Percentiles rank a stretch among this genome's conserved stretches.
Conservation (phyloP, 2,329 filamentous ascomycete genomes). For the Fusarium euwallaceae region DNA sequence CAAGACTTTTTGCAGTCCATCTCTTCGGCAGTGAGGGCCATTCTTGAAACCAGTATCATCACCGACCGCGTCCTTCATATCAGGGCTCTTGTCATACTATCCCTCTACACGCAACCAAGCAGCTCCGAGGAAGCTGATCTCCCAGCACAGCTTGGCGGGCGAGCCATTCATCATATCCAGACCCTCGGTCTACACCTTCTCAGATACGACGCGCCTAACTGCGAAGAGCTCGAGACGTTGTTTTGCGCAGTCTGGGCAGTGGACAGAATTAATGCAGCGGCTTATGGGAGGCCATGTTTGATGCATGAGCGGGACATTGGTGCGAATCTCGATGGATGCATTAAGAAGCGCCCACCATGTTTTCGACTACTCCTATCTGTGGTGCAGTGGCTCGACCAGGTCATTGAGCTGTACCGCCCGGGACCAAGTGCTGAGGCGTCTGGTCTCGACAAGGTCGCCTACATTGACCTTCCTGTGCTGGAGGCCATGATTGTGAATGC, state of each 20-base stretch:
- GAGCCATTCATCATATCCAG: slow-evolving; percentile 69
- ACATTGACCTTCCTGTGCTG: slow-evolving; percentile 68
- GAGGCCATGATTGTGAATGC: slow-evolving; percentile 70
- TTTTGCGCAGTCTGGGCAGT: slow-evolving; percentile 73
- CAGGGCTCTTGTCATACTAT: slow-evolving; percentile 66
- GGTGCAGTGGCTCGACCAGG: slow-evolving; percentile 67
- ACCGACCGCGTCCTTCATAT: slow-evolving; percentile 68
- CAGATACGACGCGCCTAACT: slow-evolving; percentile 55
- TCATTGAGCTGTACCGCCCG: slow-evolving; percentile 72
- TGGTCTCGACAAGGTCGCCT: slow-evolving; percentile 58
- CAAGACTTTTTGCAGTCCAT: slow-evolving; percentile 63
- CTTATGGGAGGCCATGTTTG: slow-evolving; percentile 71
- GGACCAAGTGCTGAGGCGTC: slow-evolving; percentile 57
- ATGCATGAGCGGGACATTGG: slow-evolving; percentile 73
- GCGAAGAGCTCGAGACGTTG: slow-evolving; percentile 61
- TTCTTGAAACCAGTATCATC: slow-evolving; percentile 67
- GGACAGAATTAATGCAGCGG: slow-evolving; percentile 70
- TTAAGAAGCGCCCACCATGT: slow-evolving; percentile 63
- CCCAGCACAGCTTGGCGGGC: slow-evolving; percentile 65
- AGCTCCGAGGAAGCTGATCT: slow-evolving; percentile 67
- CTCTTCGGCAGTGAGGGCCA: slow-evolving; percentile 62
- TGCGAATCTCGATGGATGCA: slow-evolving; percentile 64
- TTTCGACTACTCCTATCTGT: slow-evolving; percentile 71
- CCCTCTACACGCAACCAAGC: slow-evolving; percentile 70
- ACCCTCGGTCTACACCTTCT: slow-evolving; percentile 68